Base-by-base conservation (phyloP, 768 basidiomycete species). In the Lactifluus echinatus region DNA sequence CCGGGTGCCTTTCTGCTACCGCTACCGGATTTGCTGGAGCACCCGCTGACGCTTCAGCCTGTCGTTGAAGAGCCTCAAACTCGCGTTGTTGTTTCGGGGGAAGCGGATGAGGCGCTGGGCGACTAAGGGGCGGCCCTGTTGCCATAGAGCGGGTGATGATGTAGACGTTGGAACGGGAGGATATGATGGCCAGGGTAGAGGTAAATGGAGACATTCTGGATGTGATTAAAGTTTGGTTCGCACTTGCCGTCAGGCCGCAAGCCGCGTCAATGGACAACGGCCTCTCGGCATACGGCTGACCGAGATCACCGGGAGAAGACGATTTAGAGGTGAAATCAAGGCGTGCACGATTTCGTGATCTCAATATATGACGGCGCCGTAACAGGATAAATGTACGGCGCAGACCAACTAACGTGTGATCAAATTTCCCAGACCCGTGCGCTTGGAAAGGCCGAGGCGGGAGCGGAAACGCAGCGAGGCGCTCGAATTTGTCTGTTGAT, bases 51-150 rank as follows among this genome's bases (percentile, higher is more conserved):
- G 70, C 68, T 60, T 81, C 81, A 1, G 82, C 81, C n/a, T 71
- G 73, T 19, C 84, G 79, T 61, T 85, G 78, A 34, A 93, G 84
- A n/a, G 83, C 78, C 67, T 95, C 90, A 57, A 94, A 94, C 69
- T 93, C 89, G 53, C 81, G 82, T 67, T 95, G 93, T 56, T 89
- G 79, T 24, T 80, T 77, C 2, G 74, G 74, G 1, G 92, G 87
- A 14, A 95, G 79, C 0, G 87, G 79, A 2, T 85, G 87, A 0
- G 93, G 93, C 0, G 81, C 72, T 0, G 92, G 91, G 0, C 81
- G 77, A 50, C 74, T 76, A 26, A 84, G 67, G 0, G 66, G 66
- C 21, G 59, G 58, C 17, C 65, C 69, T 8, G 77, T 65, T 12
- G 69, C 66, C 45, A 49, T 70, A 12, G 44, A 26, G 14, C 52